Evolutionary conservation across 2,329 filamentous ascomycete species (phyloP), one percentile per base, ranked within the genome.

Genomic region (Colletotrichum musicola): DNA sequence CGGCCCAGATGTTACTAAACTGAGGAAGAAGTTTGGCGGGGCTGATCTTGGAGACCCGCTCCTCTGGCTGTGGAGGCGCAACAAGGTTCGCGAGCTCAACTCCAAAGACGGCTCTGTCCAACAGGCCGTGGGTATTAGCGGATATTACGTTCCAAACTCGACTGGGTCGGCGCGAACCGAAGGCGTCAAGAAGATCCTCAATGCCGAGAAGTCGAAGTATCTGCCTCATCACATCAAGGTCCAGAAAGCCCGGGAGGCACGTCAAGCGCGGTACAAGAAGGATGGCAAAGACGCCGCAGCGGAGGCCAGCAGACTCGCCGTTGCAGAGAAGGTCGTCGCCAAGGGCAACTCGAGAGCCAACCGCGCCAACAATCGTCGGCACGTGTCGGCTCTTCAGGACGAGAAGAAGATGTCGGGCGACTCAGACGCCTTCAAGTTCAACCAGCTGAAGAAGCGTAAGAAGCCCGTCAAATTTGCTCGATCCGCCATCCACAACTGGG

Each of bases 401-500:
- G 95, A 98, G 79, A 97, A 97, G 84, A 94, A 94, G 81, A 92
- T 91, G 13, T 86, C 94, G 20, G 92, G 92, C 61, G 95, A 97
- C 73, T 93, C 94, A 62, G 95, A 98, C 75, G 94, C 96, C 35
- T 89, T 99, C 75, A 93, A 95, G 67, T 99, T 99, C 87, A 99
- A 99, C 81, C 96, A 98, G 83, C 90, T 99, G 67, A 98, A 98
- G 87, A 99, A 98, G 83, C 93, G 96, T 70, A 99, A 98, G 89
- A 99, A 99, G 85, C 95, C 95, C 1, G 96, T 99, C 79, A 96
- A 97, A 78, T 99, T 99, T 81, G 96, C 95, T 65, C 90, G 96
- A 51, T 99, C 96, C 60, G 96, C 96, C 53, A 99, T 99, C 75
- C 96, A 99, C 82, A 98, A 98, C 76, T 99, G 96, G 96, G 96